These are phyloP conservation scores for Penicillium lagena DNA, from an alignment of 495 filamentous ascomycete genomes.

Conservation along the genomic window DNA sequence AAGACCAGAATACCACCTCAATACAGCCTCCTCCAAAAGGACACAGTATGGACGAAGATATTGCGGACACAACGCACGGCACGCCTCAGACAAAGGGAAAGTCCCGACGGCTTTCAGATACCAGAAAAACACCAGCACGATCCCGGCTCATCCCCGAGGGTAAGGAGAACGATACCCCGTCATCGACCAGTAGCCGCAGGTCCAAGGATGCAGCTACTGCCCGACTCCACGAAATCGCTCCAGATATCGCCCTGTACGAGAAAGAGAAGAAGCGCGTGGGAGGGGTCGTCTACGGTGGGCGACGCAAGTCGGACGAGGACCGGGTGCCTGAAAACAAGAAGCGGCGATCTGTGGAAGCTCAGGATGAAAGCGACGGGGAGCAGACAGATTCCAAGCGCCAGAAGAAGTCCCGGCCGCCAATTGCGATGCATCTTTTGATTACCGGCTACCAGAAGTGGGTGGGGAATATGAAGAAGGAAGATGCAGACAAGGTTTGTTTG, in stretches of 20 bases:
- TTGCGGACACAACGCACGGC: slow-evolving; percentile 8
- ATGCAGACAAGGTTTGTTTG: slow-evolving; percentile 66
- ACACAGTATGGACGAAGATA: slow-evolving; percentile 10
- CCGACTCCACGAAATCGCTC: slow-evolving; percentile 66
- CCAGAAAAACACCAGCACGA: slow-evolving; percentile 41
- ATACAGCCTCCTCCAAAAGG: slow-evolving; percentile 12
- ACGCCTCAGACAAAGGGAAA: slow-evolving; percentile 26
- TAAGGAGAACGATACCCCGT: slow-evolving; percentile 86
- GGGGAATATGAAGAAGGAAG: slow-evolving; percentile 60
- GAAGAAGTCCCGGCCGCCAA: slow-evolving; percentile 53
- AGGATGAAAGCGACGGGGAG: slow-evolving; percentile 49
- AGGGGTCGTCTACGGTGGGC: slow-evolving; percentile 70
- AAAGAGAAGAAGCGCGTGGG: slow-evolving; percentile 88
- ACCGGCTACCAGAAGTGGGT: slow-evolving; percentile 79
- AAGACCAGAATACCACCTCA: slow-evolving; percentile 26
- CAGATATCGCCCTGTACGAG: slow-evolving; percentile 83
- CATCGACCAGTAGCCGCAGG: slow-evolving; percentile 69
- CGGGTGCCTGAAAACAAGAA: slow-evolving; percentile 32
- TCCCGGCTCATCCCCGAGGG: slow-evolving; percentile 40
- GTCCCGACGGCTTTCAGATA: slow-evolving; percentile 17
- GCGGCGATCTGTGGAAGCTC: slow-evolving; percentile 31
- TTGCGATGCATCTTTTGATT: slow-evolving; percentile 66
- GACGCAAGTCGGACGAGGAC: slow-evolving; percentile 47
- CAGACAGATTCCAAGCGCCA: slow-evolving; percentile 49
- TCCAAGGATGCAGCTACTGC: slow-evolving; percentile 79